These are phyloP conservation scores for Paramecium primaurelia DNA, from an alignment of 73 alveolate species.

Conservation along the genomic window DNA sequence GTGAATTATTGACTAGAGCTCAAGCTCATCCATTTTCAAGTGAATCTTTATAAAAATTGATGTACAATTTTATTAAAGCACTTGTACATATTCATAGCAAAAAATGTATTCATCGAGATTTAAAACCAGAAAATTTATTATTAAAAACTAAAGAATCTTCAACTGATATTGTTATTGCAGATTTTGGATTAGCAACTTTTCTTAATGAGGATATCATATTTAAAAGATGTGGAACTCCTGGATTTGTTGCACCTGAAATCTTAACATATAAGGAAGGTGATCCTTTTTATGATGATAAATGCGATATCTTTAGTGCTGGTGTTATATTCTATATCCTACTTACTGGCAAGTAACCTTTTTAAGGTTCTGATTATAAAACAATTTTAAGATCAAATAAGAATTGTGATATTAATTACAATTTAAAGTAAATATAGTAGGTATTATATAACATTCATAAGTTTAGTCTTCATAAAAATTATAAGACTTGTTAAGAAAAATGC, in stretches of 20 bases:
- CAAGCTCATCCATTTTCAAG: background rate
- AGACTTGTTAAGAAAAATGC: conserved; percentile 48
- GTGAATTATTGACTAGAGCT: conserved; percentile 48
- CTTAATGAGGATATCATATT: conserved; percentile 30
- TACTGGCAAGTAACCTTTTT: conserved; percentile 52
- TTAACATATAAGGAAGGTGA: conserved; percentile 56
- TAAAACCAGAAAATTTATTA: conserved; percentile 54
- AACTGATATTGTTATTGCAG: conserved; percentile 53
- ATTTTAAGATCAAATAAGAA: conserved; percentile 54
- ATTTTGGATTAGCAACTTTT: conserved; percentile 60
- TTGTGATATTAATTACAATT: conserved; percentile 32
- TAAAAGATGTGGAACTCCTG: conserved; percentile 64
- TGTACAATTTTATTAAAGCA: conserved; percentile 50
- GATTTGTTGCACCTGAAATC: conserved; percentile 65
- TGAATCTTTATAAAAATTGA: conserved; percentile 4
- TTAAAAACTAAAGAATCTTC: conserved; percentile 13
- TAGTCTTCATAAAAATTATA: background rate
- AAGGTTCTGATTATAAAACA: conserved; percentile 51
- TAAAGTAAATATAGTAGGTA: background rate
- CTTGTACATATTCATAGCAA: conserved; percentile 30
- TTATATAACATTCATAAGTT: background rate
- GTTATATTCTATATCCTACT: conserved; percentile 35
- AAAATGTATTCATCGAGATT: conserved; percentile 44
- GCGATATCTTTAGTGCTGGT: conserved; percentile 61
- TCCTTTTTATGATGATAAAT: conserved; percentile 60